phyloP scores from a whole-genome alignment of 179 eudicot species.

The Gypsophila paniculata region DNA sequence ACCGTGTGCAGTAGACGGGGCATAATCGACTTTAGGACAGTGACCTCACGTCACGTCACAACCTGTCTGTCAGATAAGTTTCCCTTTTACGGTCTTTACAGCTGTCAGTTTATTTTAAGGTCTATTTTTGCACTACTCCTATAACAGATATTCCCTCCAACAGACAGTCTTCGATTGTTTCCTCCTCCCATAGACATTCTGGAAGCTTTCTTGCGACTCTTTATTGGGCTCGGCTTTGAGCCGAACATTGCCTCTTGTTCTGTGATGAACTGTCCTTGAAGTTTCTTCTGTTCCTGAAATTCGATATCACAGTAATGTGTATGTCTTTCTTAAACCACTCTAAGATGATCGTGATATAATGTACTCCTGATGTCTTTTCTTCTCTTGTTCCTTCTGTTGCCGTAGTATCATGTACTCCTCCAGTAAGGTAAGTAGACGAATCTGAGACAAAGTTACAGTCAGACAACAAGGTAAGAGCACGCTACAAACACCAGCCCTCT shows the following conservation, averaged over 20 bases:
- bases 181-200: slow-evolving; percentile 56
- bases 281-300: slow-evolving; percentile 90
- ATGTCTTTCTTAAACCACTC: neutral
- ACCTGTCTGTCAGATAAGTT: too few relatives aligned
- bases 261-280: slow-evolving; percentile 83
- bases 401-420: slow-evolving; percentile 66
- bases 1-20: too few relatives aligned
- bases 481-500: slow-evolving; percentile 39
- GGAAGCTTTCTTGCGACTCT: slow-evolving; percentile 65
- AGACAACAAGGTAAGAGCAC: neutral
- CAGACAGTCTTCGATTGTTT: slow-evolving; percentile 62
- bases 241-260: slow-evolving; percentile 94
- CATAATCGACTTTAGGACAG: too few relatives aligned
- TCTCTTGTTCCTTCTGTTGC: slow-evolving; percentile 79
- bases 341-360: neutral
- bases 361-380: slow-evolving; percentile 72
- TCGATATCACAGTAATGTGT: neutral
- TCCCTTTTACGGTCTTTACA: too few relatives aligned
- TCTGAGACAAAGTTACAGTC: slow-evolving; percentile 32
- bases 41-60: too few relatives aligned
- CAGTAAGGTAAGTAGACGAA: slow-evolving; percentile 80
- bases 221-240: slow-evolving; percentile 92
- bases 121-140: too few relatives aligned
- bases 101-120: too few relatives aligned
- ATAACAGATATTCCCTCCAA: slow-evolving; percentile 74